These are phyloP conservation scores for Macrolepiota fuliginosa DNA, from an alignment of 768 basidiomycete genomes.

Conservation along the genomic window DNA sequence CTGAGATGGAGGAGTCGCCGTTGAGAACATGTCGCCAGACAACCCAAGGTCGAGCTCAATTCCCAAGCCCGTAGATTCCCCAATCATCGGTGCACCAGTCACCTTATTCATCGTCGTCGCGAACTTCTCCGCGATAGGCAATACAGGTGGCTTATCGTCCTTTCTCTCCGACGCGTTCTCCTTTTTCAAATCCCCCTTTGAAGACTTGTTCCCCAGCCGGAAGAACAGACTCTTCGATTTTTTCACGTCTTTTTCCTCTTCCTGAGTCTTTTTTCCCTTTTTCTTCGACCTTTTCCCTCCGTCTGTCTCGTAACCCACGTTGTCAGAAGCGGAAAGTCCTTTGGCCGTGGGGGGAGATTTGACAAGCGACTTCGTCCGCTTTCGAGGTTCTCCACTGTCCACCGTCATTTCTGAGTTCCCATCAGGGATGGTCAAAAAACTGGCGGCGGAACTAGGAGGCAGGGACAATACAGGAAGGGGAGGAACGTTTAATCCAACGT, in stretches of 20 bases:
- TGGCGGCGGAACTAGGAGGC: neutral
- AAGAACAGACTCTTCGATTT: constrained; percentile 45
- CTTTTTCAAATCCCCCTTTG: constrained; percentile 32
- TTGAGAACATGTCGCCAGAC: constrained; percentile 9
- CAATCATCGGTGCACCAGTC: constrained; percentile 8
- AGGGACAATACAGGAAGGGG: neutral
- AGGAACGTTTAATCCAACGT: constrained; percentile 6
- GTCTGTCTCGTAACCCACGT: constrained; percentile 39
- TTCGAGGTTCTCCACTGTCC: constrained; percentile 23
- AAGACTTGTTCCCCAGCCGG: constrained; percentile 36
- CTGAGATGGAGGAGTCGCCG: neutral
- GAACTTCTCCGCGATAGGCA: constrained; percentile 49
- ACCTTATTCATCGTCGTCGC: constrained; percentile 31
- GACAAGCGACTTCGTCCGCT: constrained; percentile 21
- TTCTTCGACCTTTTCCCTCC: constrained; percentile 27
- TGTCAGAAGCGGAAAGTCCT: constrained; percentile 15
- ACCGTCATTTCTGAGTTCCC: neutral
- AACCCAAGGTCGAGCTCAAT: constrained; percentile 7
- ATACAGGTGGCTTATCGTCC: constrained; percentile 14
- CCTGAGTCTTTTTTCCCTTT: constrained; percentile 6
- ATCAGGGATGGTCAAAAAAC: constrained; percentile 7
- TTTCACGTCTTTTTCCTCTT: constrained; percentile 20
- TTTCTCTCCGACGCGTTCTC: constrained; percentile 20
- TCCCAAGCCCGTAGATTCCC: constrained; percentile 1
- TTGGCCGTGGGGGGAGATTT: constrained; percentile 21